A percentile compares a stretch with the other conserved stretches of the same genome.
Evolutionary conservation across 169 alveolate genomes (phyloP).

Genomic region (Eimeria tenella): DNA sequence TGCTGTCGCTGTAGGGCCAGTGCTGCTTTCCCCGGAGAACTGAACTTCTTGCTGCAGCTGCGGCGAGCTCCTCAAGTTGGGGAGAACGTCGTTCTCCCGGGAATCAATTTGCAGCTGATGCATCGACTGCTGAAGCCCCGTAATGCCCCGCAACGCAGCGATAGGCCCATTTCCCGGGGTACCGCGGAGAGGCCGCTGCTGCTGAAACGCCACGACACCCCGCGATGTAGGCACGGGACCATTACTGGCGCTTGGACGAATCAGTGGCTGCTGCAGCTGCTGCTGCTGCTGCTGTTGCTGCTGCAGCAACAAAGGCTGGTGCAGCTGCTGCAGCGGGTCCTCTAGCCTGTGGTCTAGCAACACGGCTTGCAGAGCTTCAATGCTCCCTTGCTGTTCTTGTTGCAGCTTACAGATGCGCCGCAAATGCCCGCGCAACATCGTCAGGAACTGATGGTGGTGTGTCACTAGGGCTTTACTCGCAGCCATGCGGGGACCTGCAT

Average conservation of each 20-base stretch:
- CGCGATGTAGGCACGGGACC: not conserved
- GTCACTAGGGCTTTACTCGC: conserved; percentile 46
- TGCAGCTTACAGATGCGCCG: conserved; percentile 50
- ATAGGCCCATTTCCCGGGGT: not conserved
- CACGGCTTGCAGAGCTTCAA: conserved; percentile 40
- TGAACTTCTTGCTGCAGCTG: not conserved
- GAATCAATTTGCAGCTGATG: not conserved
- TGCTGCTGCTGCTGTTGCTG: conserved; percentile 13
- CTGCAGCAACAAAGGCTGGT: conserved; percentile 20
- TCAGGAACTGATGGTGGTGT: conserved; percentile 33
- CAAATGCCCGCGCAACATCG: conserved; percentile 8
- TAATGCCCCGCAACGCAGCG: not conserved
- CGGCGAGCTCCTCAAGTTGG: not conserved
- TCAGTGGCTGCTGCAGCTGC: conserved; percentile 29
- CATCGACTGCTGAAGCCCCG: not conserved
- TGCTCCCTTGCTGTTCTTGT: conserved; percentile 53
- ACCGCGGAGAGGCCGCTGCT: not conserved
- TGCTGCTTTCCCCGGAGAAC: not conserved
- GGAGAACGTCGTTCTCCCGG: not conserved
- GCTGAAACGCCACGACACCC: not conserved
- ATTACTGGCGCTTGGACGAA: not conserved
- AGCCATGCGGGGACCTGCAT: conserved; percentile 47
- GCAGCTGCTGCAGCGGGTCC: conserved; percentile 47
- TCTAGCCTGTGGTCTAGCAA: conserved; percentile 16
- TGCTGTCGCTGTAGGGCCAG: not conserved